phyloP scores from a whole-genome alignment of 441 rosid species.

The Mallotus japonicus region DNA sequence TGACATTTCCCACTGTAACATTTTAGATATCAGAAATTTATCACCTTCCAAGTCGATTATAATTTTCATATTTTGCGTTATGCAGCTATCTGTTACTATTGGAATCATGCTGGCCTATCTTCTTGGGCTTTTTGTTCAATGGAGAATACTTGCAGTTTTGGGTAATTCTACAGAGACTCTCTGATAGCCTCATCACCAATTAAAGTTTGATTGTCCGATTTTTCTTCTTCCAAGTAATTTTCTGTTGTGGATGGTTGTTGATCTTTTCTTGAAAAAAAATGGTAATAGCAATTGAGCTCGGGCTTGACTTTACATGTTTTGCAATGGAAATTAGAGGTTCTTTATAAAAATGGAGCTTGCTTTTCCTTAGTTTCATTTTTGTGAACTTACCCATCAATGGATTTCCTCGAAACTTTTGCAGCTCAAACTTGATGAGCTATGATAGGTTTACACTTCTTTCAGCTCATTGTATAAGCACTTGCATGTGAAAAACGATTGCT shows the following conservation, averaged over 20 bases:
- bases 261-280: constrained; percentile 1
- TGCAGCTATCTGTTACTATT: constrained; percentile 81
- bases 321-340: constrained; percentile 9
- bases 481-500: background rate
- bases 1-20: background rate
- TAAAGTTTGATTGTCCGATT: background rate
- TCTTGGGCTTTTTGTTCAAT: constrained; percentile 69
- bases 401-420: background rate
- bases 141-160: constrained; percentile 85
- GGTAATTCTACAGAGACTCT: constrained; percentile 48
- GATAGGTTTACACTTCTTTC: background rate
- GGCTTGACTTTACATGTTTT: background rate
- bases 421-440: constrained; percentile 3
- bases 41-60: constrained; percentile 4
- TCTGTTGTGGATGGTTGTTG: constrained; percentile 2
- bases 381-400: background rate
- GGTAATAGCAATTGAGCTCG: background rate
- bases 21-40: background rate
- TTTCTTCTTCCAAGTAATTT: background rate
- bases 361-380: background rate
- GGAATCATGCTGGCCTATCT: constrained; percentile 87
- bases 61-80: constrained; percentile 12
- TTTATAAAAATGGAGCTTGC: background rate
- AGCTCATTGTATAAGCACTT: background rate
- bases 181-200: constrained; percentile 1